Evolutionary conservation across 2,329 filamentous ascomycete genomes (phyloP).

Genomic region (Truncatella angustata): DNA sequence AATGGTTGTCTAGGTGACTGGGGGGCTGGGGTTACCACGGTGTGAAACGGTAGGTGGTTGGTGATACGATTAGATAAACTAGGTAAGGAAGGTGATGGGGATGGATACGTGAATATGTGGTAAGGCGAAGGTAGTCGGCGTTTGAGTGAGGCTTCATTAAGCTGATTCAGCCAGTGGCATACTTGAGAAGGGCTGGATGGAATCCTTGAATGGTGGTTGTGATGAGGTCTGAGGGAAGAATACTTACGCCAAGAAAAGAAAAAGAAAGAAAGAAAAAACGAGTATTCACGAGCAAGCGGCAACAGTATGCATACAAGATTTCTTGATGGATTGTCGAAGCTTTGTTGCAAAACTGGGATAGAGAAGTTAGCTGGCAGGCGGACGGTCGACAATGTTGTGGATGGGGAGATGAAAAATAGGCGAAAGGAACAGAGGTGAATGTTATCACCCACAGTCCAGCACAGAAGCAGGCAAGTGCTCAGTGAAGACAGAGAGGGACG

Average conservation of each 20-base stretch:
- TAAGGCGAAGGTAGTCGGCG: no score
- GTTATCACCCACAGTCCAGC: neutral
- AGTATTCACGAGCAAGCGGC: constrained; percentile 27
- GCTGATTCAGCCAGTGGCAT: no score
- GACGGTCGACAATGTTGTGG: neutral
- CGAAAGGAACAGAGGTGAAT: neutral
- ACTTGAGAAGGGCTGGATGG: no score
- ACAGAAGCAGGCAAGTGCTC: neutral
- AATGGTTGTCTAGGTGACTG: neutral
- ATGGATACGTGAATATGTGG: no score
- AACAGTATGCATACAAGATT: constrained; percentile 39
- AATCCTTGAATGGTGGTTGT: no score
- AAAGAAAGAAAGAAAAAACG: no score
- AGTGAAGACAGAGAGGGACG: neutral
- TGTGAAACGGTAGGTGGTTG: neutral
- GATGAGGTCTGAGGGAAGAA: no score
- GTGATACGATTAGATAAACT: neutral
- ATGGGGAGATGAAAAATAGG: neutral
- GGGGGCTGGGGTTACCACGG: neutral
- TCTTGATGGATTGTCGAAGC: constrained; percentile 23
- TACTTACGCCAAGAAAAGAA: no score
- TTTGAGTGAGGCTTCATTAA: no score
- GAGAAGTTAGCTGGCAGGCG: neutral
- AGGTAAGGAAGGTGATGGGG: no score
- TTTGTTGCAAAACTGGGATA: constrained; percentile 17